phyloP scores from a whole-genome alignment of 768 basidiomycete genomes.

The Boletus bicolor region DNA sequence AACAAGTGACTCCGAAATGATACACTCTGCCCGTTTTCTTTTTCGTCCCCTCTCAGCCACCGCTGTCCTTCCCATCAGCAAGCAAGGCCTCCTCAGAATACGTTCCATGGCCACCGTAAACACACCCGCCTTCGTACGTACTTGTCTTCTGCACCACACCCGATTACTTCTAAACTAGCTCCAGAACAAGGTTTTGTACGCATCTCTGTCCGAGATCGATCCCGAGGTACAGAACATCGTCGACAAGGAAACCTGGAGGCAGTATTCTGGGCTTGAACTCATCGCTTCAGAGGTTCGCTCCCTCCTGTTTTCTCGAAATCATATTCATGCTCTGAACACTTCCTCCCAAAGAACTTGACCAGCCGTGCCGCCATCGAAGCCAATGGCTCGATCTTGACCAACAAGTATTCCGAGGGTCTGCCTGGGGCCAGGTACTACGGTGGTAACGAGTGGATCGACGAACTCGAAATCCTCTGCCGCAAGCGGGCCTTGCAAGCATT shows the following conservation, averaged over 20 bases:
- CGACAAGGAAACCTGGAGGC: constrained; percentile 98
- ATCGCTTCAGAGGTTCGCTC: constrained; percentile 91
- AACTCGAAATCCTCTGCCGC: constrained; percentile 91
- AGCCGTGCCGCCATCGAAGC: constrained; percentile 95
- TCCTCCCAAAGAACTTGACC: constrained; percentile 76
- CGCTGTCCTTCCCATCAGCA: constrained; percentile 23
- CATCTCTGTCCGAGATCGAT: constrained; percentile 84
- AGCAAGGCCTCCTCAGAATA: constrained; percentile 8
- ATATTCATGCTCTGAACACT: background rate
- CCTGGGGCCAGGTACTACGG: constrained; percentile 97
- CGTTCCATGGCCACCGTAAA: constrained; percentile 58
- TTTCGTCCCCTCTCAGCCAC: constrained; percentile 25
- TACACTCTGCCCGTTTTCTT: constrained; percentile 28
- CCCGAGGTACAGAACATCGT: constrained; percentile 96
- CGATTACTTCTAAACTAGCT: background rate
- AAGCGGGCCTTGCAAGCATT: constrained; percentile 95
- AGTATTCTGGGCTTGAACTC: constrained; percentile 95
- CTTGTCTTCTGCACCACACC: background rate
- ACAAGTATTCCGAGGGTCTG: constrained; percentile 99
- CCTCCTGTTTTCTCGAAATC: background rate
- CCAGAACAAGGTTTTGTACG: constrained; percentile 91
- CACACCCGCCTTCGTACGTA: constrained; percentile 62
- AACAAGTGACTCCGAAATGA: constrained; percentile 24
- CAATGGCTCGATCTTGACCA: constrained; percentile 97
- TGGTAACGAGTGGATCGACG: constrained; percentile 97